These are phyloP conservation scores for Phytophthora pistaciae DNA, from an alignment of 352 stramenopile species.

Conservation along the genomic window DNA sequence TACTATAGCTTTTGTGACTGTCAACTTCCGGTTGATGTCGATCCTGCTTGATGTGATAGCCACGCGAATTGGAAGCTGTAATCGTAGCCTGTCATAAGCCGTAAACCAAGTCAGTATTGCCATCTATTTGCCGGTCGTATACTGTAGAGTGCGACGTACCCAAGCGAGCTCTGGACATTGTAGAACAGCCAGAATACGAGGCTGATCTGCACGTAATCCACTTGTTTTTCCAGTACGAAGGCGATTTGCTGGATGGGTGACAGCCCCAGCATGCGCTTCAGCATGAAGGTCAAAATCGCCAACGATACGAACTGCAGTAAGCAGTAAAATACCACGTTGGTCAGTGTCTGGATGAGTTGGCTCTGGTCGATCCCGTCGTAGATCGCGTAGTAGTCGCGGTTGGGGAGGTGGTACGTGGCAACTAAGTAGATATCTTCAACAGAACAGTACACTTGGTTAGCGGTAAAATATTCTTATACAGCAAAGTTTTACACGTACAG, in stretches of 20 bases:
- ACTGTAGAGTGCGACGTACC: conserved; percentile 11
- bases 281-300: conserved; percentile 24
- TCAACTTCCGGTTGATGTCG: not conserved
- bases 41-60: not conserved
- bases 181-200: conserved; percentile 48
- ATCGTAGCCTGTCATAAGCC: not conserved
- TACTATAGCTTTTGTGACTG: not conserved
- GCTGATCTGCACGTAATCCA: conserved; percentile 32
- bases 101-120: not conserved
- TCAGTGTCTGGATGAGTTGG: conserved; percentile 21
- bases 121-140: not conserved
- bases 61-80: conserved; percentile 7
- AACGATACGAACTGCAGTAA: conserved; percentile 35
- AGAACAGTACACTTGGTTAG: not conserved
- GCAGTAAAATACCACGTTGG: conserved; percentile 40
- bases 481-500: conserved; percentile 7
- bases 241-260: conserved; percentile 31
- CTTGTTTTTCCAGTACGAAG: conserved; percentile 46
- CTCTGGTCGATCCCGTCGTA: conserved; percentile 7
- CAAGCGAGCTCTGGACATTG: conserved; percentile 28
- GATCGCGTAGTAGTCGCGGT: conserved; percentile 33
- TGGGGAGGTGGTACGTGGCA: conserved; percentile 29
- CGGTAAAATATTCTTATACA: not conserved
- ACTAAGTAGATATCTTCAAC: conserved; percentile 26
- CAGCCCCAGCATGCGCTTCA: conserved; percentile 28